Base-by-base conservation (phyloP, 208 protist genomes). In the Naegleria gruberi region DNA sequence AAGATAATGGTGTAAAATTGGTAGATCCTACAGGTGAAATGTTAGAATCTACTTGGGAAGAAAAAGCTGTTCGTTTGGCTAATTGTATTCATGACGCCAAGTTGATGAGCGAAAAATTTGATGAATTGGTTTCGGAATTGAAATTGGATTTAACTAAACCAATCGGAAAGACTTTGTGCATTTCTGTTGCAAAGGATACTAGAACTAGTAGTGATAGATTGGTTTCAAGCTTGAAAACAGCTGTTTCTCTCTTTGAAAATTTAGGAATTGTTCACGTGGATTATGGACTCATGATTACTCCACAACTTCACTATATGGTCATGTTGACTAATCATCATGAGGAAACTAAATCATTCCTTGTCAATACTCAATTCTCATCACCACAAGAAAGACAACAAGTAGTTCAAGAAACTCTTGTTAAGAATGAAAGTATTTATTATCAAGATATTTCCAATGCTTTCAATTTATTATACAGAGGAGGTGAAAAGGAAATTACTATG, bases 1-100 rank as follows among this genome's bases (percentile, higher is more conserved):
- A 90, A 43, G 88, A 90, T 26, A 90, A 90, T 65, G 88, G 88
- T 34, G 88, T 90, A 1, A 90, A 90, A n/a, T 8, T 90, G 5
- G 37, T 90, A 6, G 55, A 90, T 90, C 45, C 45, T 34, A n/a
- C 10, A 42, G 88, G 88, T 73, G 88, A 90, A 43, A 81, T 81
- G 51, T 34, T 90, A 43, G 34, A 41, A 34, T 2, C 23, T 73
- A 30, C 3, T 2, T 88, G 44, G 44, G 84, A 88, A 57, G 17
- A 51, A 26, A 43, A 43, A 8, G 84, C 84, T 26, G 37, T 65
- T 15, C 4, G 26, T 42, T 65, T 88, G 8, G 84, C 84, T 30
- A 88, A 88, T 37, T 57, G 84, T 65, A 88, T 77, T 37, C 30
- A 37, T 77, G 17, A 30, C 3, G 65, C 46, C 19, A 5, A n/a